A percentile compares a stretch with the other conserved stretches of the same genome.
These are phyloP conservation scores for Xylaria castorea DNA, from an alignment of 495 filamentous ascomycete species.

Conservation along the genomic window DNA sequence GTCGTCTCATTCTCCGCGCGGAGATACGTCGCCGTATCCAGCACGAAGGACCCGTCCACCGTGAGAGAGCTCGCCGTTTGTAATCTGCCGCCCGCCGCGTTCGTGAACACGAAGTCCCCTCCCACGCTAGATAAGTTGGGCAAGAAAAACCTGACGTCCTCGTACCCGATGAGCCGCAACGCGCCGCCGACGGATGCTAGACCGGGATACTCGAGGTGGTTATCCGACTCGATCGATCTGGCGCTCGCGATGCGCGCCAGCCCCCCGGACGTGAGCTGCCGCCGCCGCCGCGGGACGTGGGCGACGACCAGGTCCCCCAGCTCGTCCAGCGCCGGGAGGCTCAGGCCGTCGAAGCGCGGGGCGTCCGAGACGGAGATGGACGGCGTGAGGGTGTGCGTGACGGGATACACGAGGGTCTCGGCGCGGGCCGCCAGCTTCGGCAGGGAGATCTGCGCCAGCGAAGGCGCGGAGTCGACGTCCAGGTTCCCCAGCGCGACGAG, in stretches of 20 bases:
- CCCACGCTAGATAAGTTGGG: neutral
- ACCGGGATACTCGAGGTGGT: neutral
- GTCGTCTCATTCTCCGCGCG: neutral
- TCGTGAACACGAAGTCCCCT: neutral
- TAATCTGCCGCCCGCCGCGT: neutral
- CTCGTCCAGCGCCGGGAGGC: neutral
- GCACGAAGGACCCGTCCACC: neutral
- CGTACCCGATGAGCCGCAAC: slow-evolving; percentile 1
- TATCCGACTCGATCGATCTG: neutral
- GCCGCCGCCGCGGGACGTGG: neutral
- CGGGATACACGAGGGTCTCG: neutral
- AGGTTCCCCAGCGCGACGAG: neutral
- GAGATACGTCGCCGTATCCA: neutral
- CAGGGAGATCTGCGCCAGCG: slow-evolving; percentile 5
- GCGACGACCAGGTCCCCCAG: neutral
- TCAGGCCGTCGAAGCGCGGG: neutral
- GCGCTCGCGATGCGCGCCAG: neutral
- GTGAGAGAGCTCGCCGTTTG: neutral
- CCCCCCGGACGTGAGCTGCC: neutral
- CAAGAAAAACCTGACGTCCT: neutral
- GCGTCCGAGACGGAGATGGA: neutral
- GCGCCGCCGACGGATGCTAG: neutral
- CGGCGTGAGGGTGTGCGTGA: slow-evolving; percentile 4
- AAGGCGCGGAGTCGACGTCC: neutral
- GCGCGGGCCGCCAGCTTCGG: neutral